Base-by-base conservation (phyloP, 2,329 filamentous ascomycete genomes). In the Fusarium fujikuroi region DNA sequence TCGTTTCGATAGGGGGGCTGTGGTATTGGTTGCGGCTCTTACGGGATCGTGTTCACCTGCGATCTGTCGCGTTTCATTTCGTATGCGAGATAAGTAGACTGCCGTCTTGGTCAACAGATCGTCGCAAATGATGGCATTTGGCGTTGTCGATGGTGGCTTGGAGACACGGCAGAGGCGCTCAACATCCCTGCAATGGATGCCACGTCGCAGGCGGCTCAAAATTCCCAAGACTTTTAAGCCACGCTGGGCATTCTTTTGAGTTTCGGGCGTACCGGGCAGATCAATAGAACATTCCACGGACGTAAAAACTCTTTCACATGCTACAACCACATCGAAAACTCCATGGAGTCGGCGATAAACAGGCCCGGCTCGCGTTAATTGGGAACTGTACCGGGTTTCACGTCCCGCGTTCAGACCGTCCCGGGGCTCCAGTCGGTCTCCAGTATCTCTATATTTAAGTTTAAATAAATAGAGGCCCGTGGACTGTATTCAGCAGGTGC, bases 61-160 rank as follows among this genome's bases (percentile, higher is more conserved):
- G 37, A 65, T 69, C 37, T 58, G 60, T 42, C 54, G 30, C 42
- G 30, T 59, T 57, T 69, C 67, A 69, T 69, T 63, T 69, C 52
- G n/a, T 37, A 57, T 65, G 36, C 44, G 66, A 69, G 47, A 69
- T 69, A 67, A 69, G 25, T 11, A 25, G 32, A 47, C 32, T 37
- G 11, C 42, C 39, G 34, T 14, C 23, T n/a, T 12, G 23, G 23
- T 39, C 50, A 21, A 54, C 23, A 54, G 50, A 59, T 59, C 52
- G 52, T 62, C 40, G 4, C 16, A 7, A 10, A 40, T 32, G 63
- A 40, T 40, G 30, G 36, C 47, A 56, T 18, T 23, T 40, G n/a
- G 11, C 5, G 40, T 40, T 47, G 43, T 40, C 23, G 30, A 37
- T 25, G 43, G 43, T 61, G 56, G 43, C 40, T 47, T 58, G 19